Conservation (phyloP, 148 eudicot genomes). For the Pharnaceum exiguum region DNA sequence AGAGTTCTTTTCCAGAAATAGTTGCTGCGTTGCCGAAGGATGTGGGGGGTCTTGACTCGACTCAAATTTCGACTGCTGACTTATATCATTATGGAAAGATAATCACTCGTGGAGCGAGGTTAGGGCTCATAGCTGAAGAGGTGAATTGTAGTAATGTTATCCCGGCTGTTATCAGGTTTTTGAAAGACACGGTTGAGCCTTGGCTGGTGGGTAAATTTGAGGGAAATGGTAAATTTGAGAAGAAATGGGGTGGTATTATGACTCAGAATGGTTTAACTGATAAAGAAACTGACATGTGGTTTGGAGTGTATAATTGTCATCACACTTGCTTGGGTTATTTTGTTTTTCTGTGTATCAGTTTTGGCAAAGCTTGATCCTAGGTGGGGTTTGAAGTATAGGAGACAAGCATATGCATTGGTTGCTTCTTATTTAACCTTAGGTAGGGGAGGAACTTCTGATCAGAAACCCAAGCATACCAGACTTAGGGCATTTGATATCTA, state of each 20-base stretch:
- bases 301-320: background rate
- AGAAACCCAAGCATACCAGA: background rate
- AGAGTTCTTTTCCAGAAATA: conserved; percentile 9
- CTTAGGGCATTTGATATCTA: conserved; percentile 11
- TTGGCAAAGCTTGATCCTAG: conserved; percentile 14
- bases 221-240: conserved; percentile 17
- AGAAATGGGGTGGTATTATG: conserved; percentile 4
- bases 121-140: conserved; percentile 16
- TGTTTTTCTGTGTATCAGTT: conserved; percentile 17
- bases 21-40: conserved; percentile 12
- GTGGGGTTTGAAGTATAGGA: conserved; percentile 16
- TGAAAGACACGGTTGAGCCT: conserved; percentile 9
- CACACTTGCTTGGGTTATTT: conserved; percentile 4
- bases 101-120: conserved; percentile 9
- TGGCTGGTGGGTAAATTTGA: conserved; percentile 16
- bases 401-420: conserved; percentile 16
- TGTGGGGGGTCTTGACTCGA: conserved; percentile 10
- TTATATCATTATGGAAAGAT: conserved; percentile 5
- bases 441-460: background rate
- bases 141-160: conserved; percentile 13
- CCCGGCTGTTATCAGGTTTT: conserved; percentile 12
- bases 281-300: background rate
- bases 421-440: conserved; percentile 6
- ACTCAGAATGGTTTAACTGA: background rate
- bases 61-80: conserved; percentile 3